A percentile compares a stretch with the other conserved stretches of the same genome.
Conservation (phyloP, 2,329 filamentous ascomycete genomes). For the Neofusicoccum sp. region DNA sequence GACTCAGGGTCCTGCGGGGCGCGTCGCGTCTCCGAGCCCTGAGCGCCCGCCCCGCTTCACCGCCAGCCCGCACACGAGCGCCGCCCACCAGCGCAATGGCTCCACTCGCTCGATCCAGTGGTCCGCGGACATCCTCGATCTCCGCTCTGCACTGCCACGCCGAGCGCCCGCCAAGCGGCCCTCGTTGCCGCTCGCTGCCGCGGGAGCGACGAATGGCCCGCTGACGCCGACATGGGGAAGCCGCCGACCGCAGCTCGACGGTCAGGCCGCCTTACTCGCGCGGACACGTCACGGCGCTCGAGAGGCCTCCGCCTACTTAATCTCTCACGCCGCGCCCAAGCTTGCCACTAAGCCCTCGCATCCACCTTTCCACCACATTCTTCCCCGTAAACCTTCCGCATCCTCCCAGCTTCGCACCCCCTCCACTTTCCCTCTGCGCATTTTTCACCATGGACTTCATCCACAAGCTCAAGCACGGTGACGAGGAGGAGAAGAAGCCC, state of each 20-base stretch:
- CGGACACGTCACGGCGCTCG: constrained; percentile 7
- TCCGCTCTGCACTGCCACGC: constrained; percentile 19
- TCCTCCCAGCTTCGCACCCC: neutral
- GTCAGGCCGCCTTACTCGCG: constrained; percentile 3
- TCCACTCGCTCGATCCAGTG: constrained; percentile 7
- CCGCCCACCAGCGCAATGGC: neutral
- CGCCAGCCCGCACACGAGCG: neutral
- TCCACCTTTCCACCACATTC: neutral
- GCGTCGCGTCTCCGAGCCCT: neutral
- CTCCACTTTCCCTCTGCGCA: neutral
- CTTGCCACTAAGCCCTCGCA: neutral
- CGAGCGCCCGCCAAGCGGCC: constrained; percentile 9
- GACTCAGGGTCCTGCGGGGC: constrained; percentile 6
- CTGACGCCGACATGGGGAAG: neutral
- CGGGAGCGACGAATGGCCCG: neutral
- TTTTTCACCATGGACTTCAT: constrained; percentile 13
- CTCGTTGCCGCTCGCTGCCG: constrained; percentile 2
- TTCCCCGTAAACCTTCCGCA: neutral
- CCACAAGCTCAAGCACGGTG: constrained; percentile 15
- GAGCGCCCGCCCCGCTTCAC: neutral
- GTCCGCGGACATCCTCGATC: neutral
- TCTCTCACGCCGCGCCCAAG: neutral
- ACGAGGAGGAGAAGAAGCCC: constrained; percentile 17
- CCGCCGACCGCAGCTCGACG: neutral
- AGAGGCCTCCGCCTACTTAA: constrained; percentile 11